Evolutionary conservation across 768 basidiomycete genomes (phyloP).

Genomic region (Suillus americanus): DNA sequence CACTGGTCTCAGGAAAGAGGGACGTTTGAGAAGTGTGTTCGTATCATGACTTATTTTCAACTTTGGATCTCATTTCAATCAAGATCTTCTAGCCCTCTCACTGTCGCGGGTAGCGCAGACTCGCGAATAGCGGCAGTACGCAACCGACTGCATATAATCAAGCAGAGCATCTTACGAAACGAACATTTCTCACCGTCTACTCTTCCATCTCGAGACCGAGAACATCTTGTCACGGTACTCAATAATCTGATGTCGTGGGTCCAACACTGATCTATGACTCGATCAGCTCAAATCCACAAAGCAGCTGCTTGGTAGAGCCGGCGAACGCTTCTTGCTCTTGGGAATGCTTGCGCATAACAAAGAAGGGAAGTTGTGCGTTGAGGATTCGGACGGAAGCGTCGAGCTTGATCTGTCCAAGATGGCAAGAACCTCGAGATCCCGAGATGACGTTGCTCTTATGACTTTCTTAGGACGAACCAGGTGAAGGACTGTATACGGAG

Average conservation of each 20-base stretch:
- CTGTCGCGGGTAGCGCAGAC: constrained; percentile 81
- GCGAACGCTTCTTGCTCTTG: constrained; percentile 87
- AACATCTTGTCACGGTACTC: constrained; percentile 80
- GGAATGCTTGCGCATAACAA: constrained; percentile 91
- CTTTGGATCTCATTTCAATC: constrained; percentile 14
- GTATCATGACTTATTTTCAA: background rate
- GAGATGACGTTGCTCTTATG: constrained; percentile 7
- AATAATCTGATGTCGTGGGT: background rate
- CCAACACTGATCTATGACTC: constrained; percentile 7
- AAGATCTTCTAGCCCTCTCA: constrained; percentile 55
- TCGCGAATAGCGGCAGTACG: constrained; percentile 78
- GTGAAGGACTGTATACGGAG: constrained; percentile 95
- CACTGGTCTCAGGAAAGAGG: constrained; percentile 85
- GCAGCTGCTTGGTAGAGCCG: constrained; percentile 88
- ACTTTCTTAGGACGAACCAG: constrained; percentile 69
- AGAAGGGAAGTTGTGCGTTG: constrained; percentile 87
- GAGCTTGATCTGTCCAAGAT: constrained; percentile 86
- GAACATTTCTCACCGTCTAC: constrained; percentile 98
- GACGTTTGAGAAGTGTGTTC: constrained; percentile 80
- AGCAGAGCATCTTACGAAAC: constrained; percentile 90
- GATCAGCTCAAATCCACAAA: constrained; percentile 89
- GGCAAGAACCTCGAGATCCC: constrained; percentile 42
- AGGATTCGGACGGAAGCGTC: constrained; percentile 91
- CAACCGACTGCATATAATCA: constrained; percentile 87
- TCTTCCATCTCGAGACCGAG: constrained; percentile 83